A percentile compares a stretch with the other conserved stretches of the same genome.
phyloP scores from a whole-genome alignment of 192 early-diverging fungal species.

The Entomortierella lignicola region DNA sequence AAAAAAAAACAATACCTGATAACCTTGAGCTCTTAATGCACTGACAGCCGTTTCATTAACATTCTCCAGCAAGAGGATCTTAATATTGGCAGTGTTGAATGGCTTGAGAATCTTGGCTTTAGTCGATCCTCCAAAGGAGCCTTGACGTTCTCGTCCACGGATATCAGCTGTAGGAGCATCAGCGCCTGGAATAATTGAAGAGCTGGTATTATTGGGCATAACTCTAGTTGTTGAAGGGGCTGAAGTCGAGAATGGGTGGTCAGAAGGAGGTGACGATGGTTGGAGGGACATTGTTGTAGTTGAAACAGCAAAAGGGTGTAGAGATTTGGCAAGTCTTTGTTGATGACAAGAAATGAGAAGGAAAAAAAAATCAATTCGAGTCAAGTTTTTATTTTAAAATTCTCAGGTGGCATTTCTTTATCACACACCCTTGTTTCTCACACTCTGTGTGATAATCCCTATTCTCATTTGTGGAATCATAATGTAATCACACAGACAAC shows the following conservation, averaged over 20 bases:
- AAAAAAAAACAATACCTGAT: too few species aligned
- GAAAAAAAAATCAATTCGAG: not conserved
- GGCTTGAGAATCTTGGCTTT: constrained; percentile 70
- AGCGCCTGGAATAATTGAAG: not conserved
- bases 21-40: constrained; percentile 88
- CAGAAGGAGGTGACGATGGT: not conserved
- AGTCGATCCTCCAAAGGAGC: constrained; percentile 38
- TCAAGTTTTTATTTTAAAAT: too few species aligned
- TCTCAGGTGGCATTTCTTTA: too few species aligned
- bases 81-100: constrained; percentile 89
- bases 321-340: not conserved
- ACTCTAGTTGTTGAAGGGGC: constrained; percentile 38
- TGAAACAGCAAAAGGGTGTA: not conserved
- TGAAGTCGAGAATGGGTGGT: not conserved
- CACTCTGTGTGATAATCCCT: too few species aligned
- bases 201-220: constrained; percentile 25
- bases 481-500: too few species aligned
- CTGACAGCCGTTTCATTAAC: constrained; percentile 80
- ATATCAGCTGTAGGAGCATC: constrained; percentile 10
- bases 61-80: constrained; percentile 94
- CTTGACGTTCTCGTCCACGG: constrained; percentile 52
- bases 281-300: not conserved
- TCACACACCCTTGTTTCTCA: too few species aligned
- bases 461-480: too few species aligned
- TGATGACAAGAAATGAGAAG: not conserved